phyloP scores from a whole-genome alignment of 495 filamentous ascomycete species.

The Pseudoneurospora amorphoporcata region DNA sequence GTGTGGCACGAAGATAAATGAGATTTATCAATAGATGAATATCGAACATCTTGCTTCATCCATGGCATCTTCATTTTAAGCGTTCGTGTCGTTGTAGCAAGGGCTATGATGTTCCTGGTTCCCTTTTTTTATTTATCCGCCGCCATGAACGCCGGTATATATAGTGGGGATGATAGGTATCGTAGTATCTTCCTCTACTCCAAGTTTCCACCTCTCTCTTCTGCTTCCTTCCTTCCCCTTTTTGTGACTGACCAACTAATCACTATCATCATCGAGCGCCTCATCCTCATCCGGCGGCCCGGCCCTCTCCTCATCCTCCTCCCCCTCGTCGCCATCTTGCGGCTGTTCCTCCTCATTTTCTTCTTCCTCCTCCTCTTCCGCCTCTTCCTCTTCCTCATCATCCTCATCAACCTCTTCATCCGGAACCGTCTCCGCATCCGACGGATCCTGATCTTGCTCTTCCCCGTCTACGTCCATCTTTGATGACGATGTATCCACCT shows the following conservation, averaged over 20 bases:
- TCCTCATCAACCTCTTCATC: slow-evolving; percentile 44
- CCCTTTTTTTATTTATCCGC: no score
- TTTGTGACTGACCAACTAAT: slow-evolving; percentile 20
- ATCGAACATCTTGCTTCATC: background rate
- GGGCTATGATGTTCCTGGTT: background rate
- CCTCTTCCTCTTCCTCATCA: slow-evolving; percentile 43
- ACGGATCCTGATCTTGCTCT: slow-evolving; percentile 13
- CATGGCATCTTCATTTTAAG: background rate
- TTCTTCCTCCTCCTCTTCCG: slow-evolving; percentile 35
- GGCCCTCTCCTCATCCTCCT: slow-evolving; percentile 30
- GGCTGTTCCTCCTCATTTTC: slow-evolving; percentile 36
- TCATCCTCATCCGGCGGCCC: slow-evolving; percentile 49
- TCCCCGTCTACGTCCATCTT: slow-evolving; percentile 28
- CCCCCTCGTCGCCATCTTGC: slow-evolving; percentile 32
- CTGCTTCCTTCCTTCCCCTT: background rate
- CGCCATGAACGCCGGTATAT: background rate
- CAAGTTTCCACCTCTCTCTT: background rate
- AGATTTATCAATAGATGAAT: background rate
- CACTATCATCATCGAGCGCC: slow-evolving; percentile 53
- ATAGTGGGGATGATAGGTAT: background rate
- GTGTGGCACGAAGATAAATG: background rate
- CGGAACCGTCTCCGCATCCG: slow-evolving; percentile 42
- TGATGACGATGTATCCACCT: slow-evolving; percentile 27
- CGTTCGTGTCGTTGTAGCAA: background rate
- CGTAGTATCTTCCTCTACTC: background rate